Percentiles rank a stretch among this genome's conserved stretches.
Evolutionary conservation across 805 yeast species (phyloP).

Genomic region (Lachancea dasiensis): DNA sequence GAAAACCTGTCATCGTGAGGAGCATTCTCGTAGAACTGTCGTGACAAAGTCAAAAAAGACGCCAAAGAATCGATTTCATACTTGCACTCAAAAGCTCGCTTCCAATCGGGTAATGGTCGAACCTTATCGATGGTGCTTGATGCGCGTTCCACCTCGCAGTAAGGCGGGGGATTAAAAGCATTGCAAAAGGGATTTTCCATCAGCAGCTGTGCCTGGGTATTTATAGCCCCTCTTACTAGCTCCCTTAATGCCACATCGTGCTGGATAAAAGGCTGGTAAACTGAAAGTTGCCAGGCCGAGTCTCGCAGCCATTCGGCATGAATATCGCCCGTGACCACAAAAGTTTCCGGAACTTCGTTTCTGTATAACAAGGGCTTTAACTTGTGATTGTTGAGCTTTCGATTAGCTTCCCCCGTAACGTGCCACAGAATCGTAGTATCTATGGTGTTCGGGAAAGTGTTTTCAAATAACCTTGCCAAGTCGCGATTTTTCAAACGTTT

Average conservation of each 20-base stretch:
- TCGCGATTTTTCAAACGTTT: constrained; percentile 52
- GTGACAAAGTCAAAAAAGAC: constrained; percentile 67
- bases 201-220: constrained; percentile 67
- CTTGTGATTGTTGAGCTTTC: constrained; percentile 13
- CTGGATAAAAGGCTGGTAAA: constrained; percentile 57
- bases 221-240: constrained; percentile 70
- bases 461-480: constrained; percentile 68
- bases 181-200: constrained; percentile 72
- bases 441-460: constrained; percentile 78
- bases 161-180: constrained; percentile 81
- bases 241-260: constrained; percentile 44
- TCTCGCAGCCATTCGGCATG: constrained; percentile 93
- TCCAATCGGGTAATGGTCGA: constrained; percentile 64
- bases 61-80: constrained; percentile 86
- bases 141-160: constrained; percentile 39
- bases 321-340: constrained; percentile 86
- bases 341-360: constrained; percentile 46
- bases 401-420: constrained; percentile 18
- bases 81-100: constrained; percentile 77
- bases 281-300: constrained; percentile 74
- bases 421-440: constrained; percentile 86
- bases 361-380: constrained; percentile 9
- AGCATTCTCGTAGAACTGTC: constrained; percentile 58
- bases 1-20: constrained; percentile 42
- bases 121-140: constrained; percentile 58